Evolutionary conservation across 306 rosid species (phyloP).

Genomic region (Phaseolus lunatus): DNA sequence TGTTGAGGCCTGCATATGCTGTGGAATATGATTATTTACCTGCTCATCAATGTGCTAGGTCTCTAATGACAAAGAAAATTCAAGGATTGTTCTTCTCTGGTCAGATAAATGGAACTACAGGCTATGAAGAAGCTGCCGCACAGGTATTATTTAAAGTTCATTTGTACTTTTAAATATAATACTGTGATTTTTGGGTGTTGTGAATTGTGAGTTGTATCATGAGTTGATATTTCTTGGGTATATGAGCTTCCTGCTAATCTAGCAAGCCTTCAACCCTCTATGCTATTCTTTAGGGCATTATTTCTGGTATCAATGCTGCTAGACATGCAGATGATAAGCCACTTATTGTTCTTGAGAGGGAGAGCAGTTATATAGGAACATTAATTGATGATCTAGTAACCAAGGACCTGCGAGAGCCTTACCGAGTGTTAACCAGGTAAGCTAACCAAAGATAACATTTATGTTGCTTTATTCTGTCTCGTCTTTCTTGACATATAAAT

Average conservation of each 20-base stretch:
- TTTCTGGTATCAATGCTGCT: constrained; percentile 95
- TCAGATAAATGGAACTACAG: constrained; percentile 98
- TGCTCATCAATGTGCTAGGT: constrained; percentile 87
- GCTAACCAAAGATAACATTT: constrained; percentile 14
- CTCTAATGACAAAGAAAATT: constrained; percentile 95
- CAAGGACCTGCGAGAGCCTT: constrained; percentile 58
- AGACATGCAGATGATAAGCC: constrained; percentile 86
- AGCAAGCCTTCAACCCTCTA: constrained; percentile 35
- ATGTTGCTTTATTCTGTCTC: constrained; percentile 15
- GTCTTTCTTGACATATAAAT: constrained; percentile 24
- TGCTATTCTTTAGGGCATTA: constrained; percentile 68
- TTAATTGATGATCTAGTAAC: constrained; percentile 73
- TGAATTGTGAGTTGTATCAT: neutral
- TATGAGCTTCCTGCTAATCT: constrained; percentile 27
- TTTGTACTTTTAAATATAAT: constrained; percentile 29
- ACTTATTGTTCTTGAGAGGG: constrained; percentile 92
- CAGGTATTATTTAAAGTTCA: constrained; percentile 63
- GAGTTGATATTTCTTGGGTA: constrained; percentile 25
- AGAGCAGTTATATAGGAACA: constrained; percentile 91
- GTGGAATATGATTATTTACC: constrained; percentile 97
- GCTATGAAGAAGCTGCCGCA: constrained; percentile 99
- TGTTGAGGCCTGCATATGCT: constrained; percentile 99
- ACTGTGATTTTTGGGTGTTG: neutral
- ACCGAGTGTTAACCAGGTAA: constrained; percentile 58
- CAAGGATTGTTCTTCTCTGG: constrained; percentile 97